These are phyloP conservation scores for Chernovozyma aurita DNA, from an alignment of 1,139 yeast genomes.

Conservation along the genomic window DNA sequence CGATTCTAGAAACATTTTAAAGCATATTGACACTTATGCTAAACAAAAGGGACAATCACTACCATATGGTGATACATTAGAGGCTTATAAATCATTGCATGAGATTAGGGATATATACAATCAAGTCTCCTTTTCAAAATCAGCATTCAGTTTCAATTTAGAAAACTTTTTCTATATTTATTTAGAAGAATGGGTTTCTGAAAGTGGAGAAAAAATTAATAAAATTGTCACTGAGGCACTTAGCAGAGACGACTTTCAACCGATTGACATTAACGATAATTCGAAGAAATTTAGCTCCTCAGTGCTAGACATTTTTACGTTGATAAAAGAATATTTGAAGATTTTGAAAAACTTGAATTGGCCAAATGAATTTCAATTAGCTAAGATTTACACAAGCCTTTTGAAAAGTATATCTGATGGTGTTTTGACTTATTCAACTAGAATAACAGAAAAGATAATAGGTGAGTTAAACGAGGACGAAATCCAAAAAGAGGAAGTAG, in stretches of 20 bases:
- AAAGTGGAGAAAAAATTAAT: slow-evolving; percentile 45
- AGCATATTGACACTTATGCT: slow-evolving; percentile 47
- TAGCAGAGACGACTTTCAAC: slow-evolving; percentile 51
- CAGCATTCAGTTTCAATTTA: slow-evolving; percentile 48
- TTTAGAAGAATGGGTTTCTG: slow-evolving; percentile 52
- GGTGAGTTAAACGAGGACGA: slow-evolving; percentile 46
- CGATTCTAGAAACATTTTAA: slow-evolving; percentile 59
- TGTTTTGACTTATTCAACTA: slow-evolving; percentile 47
- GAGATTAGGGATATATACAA: slow-evolving; percentile 52
- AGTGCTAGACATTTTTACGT: slow-evolving; percentile 61
- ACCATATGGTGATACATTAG: slow-evolving; percentile 57
- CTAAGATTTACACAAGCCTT: slow-evolving; percentile 54
- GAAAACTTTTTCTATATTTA: slow-evolving; percentile 60
- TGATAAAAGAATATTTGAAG: slow-evolving; percentile 54
- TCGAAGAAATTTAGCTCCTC: slow-evolving; percentile 45
- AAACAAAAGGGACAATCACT: slow-evolving; percentile 34
- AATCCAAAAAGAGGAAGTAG: slow-evolving; percentile 23
- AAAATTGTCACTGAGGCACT: slow-evolving; percentile 53
- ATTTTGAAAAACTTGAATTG: slow-evolving; percentile 57
- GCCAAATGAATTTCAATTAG: slow-evolving; percentile 58
- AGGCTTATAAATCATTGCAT: slow-evolving; percentile 51
- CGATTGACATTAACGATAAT: slow-evolving; percentile 43
- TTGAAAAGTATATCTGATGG: slow-evolving; percentile 63
- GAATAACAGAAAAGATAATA: slow-evolving; percentile 42
- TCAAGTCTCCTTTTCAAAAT: slow-evolving; percentile 38